These are phyloP conservation scores for Venustampulla echinocandica DNA, from an alignment of 495 filamentous ascomycete species.

Conservation along the genomic window DNA sequence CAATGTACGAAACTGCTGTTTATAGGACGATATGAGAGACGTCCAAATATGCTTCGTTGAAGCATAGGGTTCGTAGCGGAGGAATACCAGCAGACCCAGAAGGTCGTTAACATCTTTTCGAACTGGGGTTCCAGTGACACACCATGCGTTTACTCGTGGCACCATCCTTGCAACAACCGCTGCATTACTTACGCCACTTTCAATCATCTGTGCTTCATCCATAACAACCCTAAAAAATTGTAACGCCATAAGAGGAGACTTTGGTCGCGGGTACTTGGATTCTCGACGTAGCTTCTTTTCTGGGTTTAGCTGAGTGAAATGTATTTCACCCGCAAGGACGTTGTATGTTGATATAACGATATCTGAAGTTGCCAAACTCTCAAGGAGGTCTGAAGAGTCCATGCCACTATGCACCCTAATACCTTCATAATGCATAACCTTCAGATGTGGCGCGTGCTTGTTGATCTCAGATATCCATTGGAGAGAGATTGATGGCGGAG, in stretches of 20 bases:
- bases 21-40: conserved; percentile 48
- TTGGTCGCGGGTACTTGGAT: conserved; percentile 56
- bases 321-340: conserved; percentile 66
- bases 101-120: conserved; percentile 67
- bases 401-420: conserved; percentile 20
- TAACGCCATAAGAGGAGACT: conserved; percentile 68
- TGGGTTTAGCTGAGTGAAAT: conserved; percentile 59
- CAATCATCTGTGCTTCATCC: conserved; percentile 95
- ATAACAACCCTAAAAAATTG: conserved; percentile 86
- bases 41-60: conserved; percentile 56
- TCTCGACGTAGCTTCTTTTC: conserved; percentile 55
- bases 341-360: conserved; percentile 84
- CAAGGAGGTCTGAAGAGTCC: conserved; percentile 37
- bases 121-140: conserved; percentile 85
- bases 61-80: conserved; percentile 69
- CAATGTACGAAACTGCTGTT: conserved; percentile 51
- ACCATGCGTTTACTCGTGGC: conserved; percentile 82
- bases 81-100: conserved; percentile 63
- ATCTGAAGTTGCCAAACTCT: conserved; percentile 50
- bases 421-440: conserved; percentile 34
- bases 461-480: conserved; percentile 83
- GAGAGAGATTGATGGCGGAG: conserved; percentile 67
- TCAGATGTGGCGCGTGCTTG: conserved; percentile 38
- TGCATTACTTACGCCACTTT: conserved; percentile 75
- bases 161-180: conserved; percentile 72